Percentiles rank a stretch among this genome's conserved stretches.
These are phyloP conservation scores for Leccinum pallidistipes DNA, from an alignment of 1,284 basidiomycete species.

Conservation along the genomic window DNA sequence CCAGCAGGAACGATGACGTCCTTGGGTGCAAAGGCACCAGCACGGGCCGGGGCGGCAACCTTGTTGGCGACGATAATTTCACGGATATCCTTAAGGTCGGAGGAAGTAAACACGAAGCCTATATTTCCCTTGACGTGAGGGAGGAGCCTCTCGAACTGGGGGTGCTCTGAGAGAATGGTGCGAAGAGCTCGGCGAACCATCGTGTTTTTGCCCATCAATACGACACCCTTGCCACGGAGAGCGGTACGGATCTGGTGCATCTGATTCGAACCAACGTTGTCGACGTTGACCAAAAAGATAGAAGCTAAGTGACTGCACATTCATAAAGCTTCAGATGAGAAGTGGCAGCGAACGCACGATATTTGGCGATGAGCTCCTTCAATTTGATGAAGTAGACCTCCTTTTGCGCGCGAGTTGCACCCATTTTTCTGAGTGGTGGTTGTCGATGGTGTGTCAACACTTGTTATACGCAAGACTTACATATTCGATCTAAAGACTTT, in stretches of 20 bases:
- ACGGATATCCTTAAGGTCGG: slow-evolving; percentile 94
- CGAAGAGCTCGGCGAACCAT: slow-evolving; percentile 99
- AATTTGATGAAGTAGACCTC: slow-evolving; percentile 94
- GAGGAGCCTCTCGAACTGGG: slow-evolving; percentile 95
- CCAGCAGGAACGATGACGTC: slow-evolving; percentile 92
- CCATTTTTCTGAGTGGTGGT: slow-evolving; percentile 64
- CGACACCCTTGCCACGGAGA: slow-evolving; percentile 94
- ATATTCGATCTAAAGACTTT: slow-evolving; percentile 21
- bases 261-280: slow-evolving; percentile 99
- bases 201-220: slow-evolving; percentile 99
- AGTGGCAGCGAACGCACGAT: slow-evolving; percentile 57
- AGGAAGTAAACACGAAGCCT: slow-evolving; percentile 96
- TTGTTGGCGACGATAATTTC: slow-evolving; percentile 94
- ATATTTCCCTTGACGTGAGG: slow-evolving; percentile 98
- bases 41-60: slow-evolving; percentile 97
- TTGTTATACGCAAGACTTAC: slow-evolving; percentile 22
- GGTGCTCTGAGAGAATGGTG: slow-evolving; percentile 85
- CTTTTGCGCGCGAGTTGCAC: slow-evolving; percentile 89
- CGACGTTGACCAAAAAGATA: slow-evolving; percentile 99
- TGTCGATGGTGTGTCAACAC: neutral
- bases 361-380: slow-evolving; percentile 90
- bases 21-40: slow-evolving; percentile 92
- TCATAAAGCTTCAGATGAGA: neutral
- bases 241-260: slow-evolving; percentile 98
- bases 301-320: slow-evolving; percentile 59